phyloP scores from a whole-genome alignment of 805 yeast species.

The Candida vartiovaarae region DNA sequence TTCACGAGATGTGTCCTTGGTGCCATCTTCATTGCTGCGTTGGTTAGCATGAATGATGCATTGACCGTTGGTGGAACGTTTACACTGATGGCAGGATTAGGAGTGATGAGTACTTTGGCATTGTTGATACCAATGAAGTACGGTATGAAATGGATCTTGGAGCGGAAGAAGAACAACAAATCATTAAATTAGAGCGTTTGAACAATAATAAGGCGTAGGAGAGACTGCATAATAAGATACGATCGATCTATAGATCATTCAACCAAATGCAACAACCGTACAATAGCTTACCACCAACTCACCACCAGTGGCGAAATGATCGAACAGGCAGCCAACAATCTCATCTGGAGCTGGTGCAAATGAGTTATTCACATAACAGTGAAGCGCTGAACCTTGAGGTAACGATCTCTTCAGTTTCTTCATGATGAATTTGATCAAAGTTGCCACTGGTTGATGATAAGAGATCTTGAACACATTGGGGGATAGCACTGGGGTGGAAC shows the following conservation, averaged over 20 bases:
- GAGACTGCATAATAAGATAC: no score
- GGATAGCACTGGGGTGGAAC: constrained; percentile 42
- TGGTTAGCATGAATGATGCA: constrained; percentile 47
- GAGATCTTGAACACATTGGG: constrained; percentile 48
- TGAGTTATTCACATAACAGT: constrained; percentile 40
- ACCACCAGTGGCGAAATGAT: constrained; percentile 29
- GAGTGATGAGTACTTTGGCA: constrained; percentile 21
- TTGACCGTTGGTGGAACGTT: constrained; percentile 73
- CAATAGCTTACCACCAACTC: constrained; percentile 41
- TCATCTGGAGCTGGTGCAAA: constrained; percentile 41
- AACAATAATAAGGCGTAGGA: no score
- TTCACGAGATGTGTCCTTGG: constrained; percentile 65
- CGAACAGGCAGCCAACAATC: constrained; percentile 29
- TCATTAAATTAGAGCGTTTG: background rate
- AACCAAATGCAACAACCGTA: constrained; percentile 41
- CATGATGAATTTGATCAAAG: constrained; percentile 38
- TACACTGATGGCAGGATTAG: constrained; percentile 57
- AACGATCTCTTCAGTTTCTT: constrained; percentile 28
- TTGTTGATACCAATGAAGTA: constrained; percentile 25
- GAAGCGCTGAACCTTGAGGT: constrained; percentile 18
- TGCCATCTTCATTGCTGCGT: constrained; percentile 63
- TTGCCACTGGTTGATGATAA: constrained; percentile 38
- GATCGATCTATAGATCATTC: background rate
- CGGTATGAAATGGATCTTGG: constrained; percentile 25
- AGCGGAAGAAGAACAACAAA: constrained; percentile 12